Percentiles rank a stretch among this genome's conserved stretches.
phyloP scores from a whole-genome alignment of 176 grass and related monocot genomes.

The Hyparrhenia diplandra region DNA sequence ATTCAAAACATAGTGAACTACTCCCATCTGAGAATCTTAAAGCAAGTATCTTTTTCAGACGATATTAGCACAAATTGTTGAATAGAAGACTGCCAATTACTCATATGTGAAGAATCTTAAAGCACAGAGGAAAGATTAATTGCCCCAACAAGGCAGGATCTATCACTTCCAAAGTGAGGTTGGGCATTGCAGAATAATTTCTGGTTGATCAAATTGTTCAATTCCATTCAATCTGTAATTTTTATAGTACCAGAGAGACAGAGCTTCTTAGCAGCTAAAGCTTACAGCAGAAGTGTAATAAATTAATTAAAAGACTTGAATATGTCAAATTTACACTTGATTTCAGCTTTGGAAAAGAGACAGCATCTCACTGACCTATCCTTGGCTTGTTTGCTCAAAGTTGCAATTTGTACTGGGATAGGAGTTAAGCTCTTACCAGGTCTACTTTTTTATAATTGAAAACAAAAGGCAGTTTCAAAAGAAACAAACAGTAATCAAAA shows the following conservation, averaged over 20 bases:
- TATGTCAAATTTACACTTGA: background rate
- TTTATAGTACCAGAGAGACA: background rate
- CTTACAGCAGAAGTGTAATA: background rate
- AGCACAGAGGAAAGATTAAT: background rate
- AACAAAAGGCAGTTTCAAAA: background rate
- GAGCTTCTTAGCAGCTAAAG: background rate
- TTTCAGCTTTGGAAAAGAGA: background rate
- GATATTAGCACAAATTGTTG: background rate
- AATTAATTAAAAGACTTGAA: background rate
- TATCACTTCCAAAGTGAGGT: background rate
- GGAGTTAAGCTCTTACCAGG: background rate
- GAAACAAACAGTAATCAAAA: background rate
- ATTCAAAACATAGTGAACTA: background rate
- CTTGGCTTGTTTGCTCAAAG: background rate
- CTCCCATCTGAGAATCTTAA: no score
- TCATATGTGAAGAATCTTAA: background rate
- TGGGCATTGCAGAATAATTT: background rate
- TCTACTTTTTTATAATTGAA: background rate
- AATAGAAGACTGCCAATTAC: background rate
- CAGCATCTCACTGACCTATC: background rate
- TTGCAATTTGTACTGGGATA: background rate
- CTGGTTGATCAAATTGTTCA: background rate
- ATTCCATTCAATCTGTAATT: background rate
- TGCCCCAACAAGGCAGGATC: background rate
- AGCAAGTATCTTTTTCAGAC: no score